Base-by-base conservation (phyloP, 2,329 filamentous ascomycete species). In the Parafenestella ontariensis region DNA sequence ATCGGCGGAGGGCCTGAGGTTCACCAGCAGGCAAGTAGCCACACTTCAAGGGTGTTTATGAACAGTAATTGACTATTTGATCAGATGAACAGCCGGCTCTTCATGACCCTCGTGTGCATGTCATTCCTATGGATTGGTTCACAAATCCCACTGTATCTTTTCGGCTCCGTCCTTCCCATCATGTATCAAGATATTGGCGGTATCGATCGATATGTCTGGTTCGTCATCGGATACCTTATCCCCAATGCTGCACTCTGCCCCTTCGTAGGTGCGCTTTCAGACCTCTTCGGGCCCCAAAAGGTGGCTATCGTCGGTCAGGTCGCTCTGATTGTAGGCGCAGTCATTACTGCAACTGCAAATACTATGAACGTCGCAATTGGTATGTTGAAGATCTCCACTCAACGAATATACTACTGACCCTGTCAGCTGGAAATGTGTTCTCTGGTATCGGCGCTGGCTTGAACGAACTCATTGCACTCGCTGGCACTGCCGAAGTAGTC, bases 391-490 rank as follows among this genome's bases (percentile, higher is more conserved):
- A 49, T 40, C 13, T 28, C 18, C 46, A 33, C 23, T 17, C 21
- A 24, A 13, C 5, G 23, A 9, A 7, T 8, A 13, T 15, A 18
- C 5, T 31, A 20, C 55, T 62, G 26, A 61, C 40, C 13, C n/a
- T 5, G 1, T 1, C 36, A 71, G 68, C 64, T 49, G 70, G 68
- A 5, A 59, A 64, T 13, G 80, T 82, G 2, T 79, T 90, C 58
- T 81, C 87, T 9, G 88, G 88, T 1, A 77, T 85, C 5, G 88
- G 87, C 29, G 87, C 87, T 10, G 88, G 88, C 13, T 82, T 90
- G 56, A 87, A 87, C 61, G 87, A 90, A 70, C 77, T 90, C 29
- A 90, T 86, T 5, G 87, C 88, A 4, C 77, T 91, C 8, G 87
- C 88, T 24, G 88, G 83, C 29, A 88, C 87, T 1, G 85, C 86